Conservation (phyloP, 2,329 filamentous ascomycete species). For the Microcyclospora tardicrescens region DNA sequence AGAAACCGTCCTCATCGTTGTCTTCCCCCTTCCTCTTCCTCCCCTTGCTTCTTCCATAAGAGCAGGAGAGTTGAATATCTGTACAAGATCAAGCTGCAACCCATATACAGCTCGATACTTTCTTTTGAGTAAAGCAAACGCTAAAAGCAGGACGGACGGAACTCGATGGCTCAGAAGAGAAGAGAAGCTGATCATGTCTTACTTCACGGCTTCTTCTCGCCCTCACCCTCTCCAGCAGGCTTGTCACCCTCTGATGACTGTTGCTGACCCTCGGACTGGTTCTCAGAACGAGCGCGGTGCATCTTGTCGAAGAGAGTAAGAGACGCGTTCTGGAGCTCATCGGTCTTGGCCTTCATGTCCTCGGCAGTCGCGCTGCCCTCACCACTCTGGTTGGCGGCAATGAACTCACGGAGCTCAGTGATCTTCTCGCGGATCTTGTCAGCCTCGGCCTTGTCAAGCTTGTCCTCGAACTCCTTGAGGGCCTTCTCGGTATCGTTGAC, state of each 20-base stretch:
- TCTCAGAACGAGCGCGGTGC: constrained; percentile 73
- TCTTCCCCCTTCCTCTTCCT: no score
- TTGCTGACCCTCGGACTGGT: constrained; percentile 36
- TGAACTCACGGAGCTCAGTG: constrained; percentile 62
- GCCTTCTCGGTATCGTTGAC: constrained; percentile 98
- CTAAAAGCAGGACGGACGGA: no score
- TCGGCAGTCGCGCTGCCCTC: constrained; percentile 75
- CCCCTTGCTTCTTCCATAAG: no score
- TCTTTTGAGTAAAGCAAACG: no score
- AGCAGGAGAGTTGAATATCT: no score
- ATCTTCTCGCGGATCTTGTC: constrained; percentile 96
- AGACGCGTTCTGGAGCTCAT: constrained; percentile 90
- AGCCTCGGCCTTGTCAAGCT: constrained; percentile 90
- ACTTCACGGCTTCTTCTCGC: constrained; percentile 58
- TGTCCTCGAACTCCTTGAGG: constrained; percentile 90
- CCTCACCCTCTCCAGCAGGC: constrained; percentile 38
- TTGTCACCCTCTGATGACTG: constrained; percentile 29
- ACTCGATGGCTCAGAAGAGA: background rate
- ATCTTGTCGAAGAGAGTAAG: constrained; percentile 99
- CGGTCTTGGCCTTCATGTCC: constrained; percentile 97
- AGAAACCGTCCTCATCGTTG: no score
- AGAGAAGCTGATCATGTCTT: constrained; percentile 1
- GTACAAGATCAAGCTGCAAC: no score
- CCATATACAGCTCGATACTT: no score
- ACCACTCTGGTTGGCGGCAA: constrained; percentile 87